Evolutionary conservation across 768 basidiomycete species (phyloP).

Genomic region (Phylloporus scabripes): DNA sequence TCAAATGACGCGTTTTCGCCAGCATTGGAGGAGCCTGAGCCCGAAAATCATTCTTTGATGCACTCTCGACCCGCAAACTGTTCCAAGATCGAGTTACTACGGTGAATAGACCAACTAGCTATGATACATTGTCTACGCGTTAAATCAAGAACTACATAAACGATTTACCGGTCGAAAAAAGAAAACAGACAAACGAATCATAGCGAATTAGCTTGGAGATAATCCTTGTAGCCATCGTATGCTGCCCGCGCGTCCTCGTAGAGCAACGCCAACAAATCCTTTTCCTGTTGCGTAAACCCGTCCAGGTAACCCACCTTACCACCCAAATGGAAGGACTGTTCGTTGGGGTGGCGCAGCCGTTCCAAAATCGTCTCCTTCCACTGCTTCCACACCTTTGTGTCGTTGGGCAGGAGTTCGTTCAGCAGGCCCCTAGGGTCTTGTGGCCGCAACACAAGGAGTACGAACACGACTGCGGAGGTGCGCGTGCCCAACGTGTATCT

Average conservation of each 20-base stretch:
- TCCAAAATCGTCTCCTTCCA: constrained; percentile 17
- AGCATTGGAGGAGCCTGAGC: neutral
- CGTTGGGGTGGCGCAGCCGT: neutral
- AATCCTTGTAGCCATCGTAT: constrained; percentile 10
- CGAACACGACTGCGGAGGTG: constrained; percentile 16
- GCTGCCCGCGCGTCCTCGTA: constrained; percentile 11
- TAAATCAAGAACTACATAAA: neutral
- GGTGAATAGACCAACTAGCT: neutral
- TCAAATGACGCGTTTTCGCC: neutral
- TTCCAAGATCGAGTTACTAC: neutral
- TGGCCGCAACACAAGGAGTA: constrained; percentile 8
- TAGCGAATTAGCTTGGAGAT: neutral
- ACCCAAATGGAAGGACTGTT: neutral
- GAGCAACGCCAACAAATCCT: constrained; percentile 6
- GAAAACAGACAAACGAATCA: neutral
- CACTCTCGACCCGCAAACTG: neutral
- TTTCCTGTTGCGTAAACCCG: constrained; percentile 9
- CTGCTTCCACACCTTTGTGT: constrained; percentile 16
- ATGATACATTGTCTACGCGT: neutral
- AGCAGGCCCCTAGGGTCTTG: constrained; percentile 7
- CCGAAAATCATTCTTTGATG: neutral
- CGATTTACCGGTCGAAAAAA: neutral
- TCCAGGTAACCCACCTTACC: neutral
- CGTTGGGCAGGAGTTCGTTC: constrained; percentile 15
- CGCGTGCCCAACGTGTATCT: constrained; percentile 14